These are phyloP conservation scores for Tylopilus sp. DNA, from an alignment of 768 basidiomycete genomes.

Conservation along the genomic window DNA sequence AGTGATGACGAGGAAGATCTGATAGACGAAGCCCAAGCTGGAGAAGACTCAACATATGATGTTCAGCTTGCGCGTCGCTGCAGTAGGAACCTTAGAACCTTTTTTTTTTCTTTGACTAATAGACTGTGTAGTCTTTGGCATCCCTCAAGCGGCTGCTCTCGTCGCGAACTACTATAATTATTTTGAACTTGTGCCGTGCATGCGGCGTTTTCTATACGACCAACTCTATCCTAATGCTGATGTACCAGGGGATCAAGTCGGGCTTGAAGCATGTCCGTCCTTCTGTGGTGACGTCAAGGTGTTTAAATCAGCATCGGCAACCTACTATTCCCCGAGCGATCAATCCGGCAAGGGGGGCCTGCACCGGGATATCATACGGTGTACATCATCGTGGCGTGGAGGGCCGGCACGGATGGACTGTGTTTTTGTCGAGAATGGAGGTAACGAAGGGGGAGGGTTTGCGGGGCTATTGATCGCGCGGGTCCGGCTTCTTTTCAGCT, in stretches of 20 bases:
- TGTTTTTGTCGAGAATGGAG: background rate
- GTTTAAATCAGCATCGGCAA: background rate
- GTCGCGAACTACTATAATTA: background rate
- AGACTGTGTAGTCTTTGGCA: background rate
- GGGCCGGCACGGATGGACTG: background rate
- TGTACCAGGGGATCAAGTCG: background rate
- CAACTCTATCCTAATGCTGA: background rate
- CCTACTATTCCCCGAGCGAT: background rate
- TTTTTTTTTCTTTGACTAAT: background rate
- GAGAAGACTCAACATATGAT: background rate
- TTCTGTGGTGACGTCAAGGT: background rate
- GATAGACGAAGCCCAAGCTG: background rate
- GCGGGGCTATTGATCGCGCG: background rate
- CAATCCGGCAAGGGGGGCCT: background rate
- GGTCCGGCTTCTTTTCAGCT: background rate
- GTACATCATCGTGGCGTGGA: background rate
- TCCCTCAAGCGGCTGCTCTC: background rate
- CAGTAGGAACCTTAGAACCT: background rate
- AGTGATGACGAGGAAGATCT: background rate
- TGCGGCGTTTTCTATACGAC: background rate
- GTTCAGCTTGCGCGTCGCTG: background rate
- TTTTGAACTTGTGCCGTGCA: background rate
- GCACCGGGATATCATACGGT: background rate
- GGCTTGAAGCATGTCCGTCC: background rate
- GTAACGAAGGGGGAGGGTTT: background rate